Evolutionary conservation across 768 basidiomycete species (phyloP).

Genomic region (Hypholoma fasciculare): DNA sequence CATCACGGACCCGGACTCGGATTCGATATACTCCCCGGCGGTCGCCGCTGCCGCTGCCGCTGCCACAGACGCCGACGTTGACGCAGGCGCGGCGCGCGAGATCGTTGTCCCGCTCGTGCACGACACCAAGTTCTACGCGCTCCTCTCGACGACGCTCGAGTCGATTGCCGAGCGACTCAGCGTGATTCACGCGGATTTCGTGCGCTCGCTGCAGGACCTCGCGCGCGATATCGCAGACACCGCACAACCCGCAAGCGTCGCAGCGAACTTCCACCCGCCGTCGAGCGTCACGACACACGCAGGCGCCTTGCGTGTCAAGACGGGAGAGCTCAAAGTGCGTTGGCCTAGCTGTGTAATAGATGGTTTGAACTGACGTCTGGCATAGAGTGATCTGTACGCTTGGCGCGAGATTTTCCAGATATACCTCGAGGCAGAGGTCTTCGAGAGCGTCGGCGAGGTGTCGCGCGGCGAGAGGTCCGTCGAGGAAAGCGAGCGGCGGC

Average conservation of each 20-base stretch:
- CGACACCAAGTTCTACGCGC: constrained; percentile 78
- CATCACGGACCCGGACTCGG: background rate
- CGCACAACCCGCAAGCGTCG: constrained; percentile 41
- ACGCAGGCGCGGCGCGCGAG: constrained; percentile 35
- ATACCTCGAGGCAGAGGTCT: constrained; percentile 84
- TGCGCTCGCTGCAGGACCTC: constrained; percentile 35
- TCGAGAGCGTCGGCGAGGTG: constrained; percentile 69
- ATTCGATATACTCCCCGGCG: constrained; percentile 2
- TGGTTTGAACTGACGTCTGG: background rate
- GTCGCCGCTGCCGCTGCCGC: background rate
- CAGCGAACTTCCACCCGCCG: constrained; percentile 42
- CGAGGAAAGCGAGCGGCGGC: constrained; percentile 67
- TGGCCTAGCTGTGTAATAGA: background rate
- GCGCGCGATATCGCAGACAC: constrained; percentile 38
- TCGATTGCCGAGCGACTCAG: constrained; percentile 51
- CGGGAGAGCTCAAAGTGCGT: constrained; percentile 24
- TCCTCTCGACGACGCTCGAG: constrained; percentile 62
- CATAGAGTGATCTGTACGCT: constrained; percentile 69
- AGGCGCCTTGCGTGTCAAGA: constrained; percentile 27
- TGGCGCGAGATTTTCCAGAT: constrained; percentile 92
- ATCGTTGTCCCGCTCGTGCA: constrained; percentile 79
- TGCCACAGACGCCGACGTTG: too few relatives aligned
- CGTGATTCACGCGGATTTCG: constrained; percentile 51
- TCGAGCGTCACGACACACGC: constrained; percentile 40
- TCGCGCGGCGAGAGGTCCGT: constrained; percentile 65